A percentile compares a stretch with the other conserved stretches of the same genome.
phyloP scores from a whole-genome alignment of 2,329 filamentous ascomycete genomes.

The Elsinoe fawcettii region DNA sequence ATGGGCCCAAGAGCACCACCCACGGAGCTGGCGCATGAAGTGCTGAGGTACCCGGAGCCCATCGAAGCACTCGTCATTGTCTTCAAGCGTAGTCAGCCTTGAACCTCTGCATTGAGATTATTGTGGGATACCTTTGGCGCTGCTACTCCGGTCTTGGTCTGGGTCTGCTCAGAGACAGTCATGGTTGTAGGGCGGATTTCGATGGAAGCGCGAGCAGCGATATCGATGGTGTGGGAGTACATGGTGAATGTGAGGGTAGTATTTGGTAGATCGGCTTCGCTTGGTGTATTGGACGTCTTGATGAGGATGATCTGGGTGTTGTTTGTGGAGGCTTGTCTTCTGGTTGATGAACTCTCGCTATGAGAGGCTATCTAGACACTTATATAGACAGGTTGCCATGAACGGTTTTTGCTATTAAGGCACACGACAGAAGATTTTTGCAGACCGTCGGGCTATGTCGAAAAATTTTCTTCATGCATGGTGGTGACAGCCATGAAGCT shows the following conservation, averaged over 20 bases:
- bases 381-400: no score
- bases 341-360: no score
- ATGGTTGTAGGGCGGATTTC: neutral
- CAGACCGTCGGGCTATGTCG: neutral
- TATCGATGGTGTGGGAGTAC: neutral
- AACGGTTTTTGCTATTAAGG: neutral
- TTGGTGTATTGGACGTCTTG: no score
- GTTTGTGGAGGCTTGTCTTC: no score
- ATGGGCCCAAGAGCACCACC: neutral
- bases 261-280: no score
- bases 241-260: neutral
- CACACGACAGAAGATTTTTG: neutral
- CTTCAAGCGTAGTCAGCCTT: no score
- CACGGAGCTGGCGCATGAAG: neutral
- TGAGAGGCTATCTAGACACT: no score
- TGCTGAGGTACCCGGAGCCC: neutral
- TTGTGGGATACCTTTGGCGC: no score
- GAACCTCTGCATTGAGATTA: neutral
- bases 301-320: no score
- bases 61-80: no score
- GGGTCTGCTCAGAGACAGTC: neutral
- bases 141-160: neutral
- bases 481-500: neutral
- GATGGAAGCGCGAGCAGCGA: neutral
- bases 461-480: neutral